Evolutionary conservation across 352 stramenopile species (phyloP).

Genomic region (Phytophthora pini): DNA sequence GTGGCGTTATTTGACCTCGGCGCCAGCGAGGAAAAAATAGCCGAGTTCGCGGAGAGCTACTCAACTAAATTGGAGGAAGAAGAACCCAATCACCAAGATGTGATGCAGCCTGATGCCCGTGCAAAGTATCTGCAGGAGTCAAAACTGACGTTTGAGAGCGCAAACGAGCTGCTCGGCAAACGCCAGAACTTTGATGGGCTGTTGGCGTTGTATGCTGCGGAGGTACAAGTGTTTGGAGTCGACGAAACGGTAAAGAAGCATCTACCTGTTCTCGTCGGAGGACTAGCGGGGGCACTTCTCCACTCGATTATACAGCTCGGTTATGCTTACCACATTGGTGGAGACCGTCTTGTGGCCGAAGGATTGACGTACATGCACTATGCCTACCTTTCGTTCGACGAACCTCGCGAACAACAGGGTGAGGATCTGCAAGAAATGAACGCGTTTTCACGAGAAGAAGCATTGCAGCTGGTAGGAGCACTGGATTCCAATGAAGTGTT

Average conservation of each 20-base stretch:
- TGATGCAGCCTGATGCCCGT: constrained; percentile 16
- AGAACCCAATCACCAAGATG: constrained; percentile 19
- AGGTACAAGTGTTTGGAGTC: constrained; percentile 36
- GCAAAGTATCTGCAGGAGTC: constrained; percentile 16
- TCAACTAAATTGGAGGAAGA: constrained; percentile 35
- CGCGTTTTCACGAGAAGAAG: constrained; percentile 25
- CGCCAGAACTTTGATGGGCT: constrained; percentile 43
- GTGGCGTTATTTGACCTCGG: constrained; percentile 42
- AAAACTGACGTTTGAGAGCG: constrained; percentile 32
- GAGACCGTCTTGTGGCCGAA: constrained; percentile 43
- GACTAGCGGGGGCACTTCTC: constrained; percentile 45
- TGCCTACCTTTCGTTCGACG: constrained; percentile 44
- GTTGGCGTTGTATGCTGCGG: constrained; percentile 32
- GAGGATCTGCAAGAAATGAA: constrained; percentile 30
- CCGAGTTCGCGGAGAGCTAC: constrained; percentile 37
- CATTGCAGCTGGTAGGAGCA: constrained; percentile 21
- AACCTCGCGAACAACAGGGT: constrained; percentile 11
- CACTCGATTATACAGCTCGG: constrained; percentile 52
- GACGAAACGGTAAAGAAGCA: constrained; percentile 43
- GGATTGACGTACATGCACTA: constrained; percentile 50
- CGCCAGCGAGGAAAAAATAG: constrained; percentile 37
- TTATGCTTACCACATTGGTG: constrained; percentile 47
- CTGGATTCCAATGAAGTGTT: constrained; percentile 34
- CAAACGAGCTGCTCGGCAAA: constrained; percentile 31
- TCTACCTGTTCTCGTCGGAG: constrained; percentile 40